Conservation (phyloP, 2,329 filamentous ascomycete species). For the Verticillium nonalfalfae region DNA sequence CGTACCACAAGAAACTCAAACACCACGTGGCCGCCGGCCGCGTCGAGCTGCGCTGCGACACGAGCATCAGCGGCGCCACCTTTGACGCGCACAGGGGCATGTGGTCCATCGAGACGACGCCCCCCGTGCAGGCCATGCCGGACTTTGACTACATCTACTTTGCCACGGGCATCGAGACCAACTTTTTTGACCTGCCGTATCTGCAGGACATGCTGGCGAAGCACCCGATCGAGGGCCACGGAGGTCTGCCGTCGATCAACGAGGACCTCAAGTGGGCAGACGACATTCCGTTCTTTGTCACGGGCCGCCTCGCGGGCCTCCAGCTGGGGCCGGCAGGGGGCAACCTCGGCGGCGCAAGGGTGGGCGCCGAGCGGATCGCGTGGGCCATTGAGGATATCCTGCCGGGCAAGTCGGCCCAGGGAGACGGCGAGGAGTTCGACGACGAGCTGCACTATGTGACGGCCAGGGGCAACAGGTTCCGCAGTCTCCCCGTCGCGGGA, state of each 20-base stretch:
- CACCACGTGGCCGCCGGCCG: slow-evolving; percentile 45
- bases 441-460: slow-evolving; percentile 10
- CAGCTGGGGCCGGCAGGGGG: slow-evolving; percentile 65
- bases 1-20: slow-evolving; percentile 61
- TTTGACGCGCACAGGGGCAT: slow-evolving; percentile 38
- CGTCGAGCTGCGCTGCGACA: slow-evolving; percentile 51
- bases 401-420: slow-evolving; percentile 3
- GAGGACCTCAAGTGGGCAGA: slow-evolving; percentile 71
- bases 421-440: background rate
- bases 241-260: slow-evolving; percentile 66
- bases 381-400: slow-evolving; percentile 62
- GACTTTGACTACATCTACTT: slow-evolving; percentile 66
- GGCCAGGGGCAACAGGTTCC: slow-evolving; percentile 10
- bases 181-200: slow-evolving; percentile 55
- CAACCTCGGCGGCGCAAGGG: slow-evolving; percentile 67
- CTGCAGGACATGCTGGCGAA: slow-evolving; percentile 52
- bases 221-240: slow-evolving; percentile 55
- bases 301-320: slow-evolving; percentile 61
- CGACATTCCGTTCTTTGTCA: slow-evolving; percentile 67
- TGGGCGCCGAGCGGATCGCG: slow-evolving; percentile 66
- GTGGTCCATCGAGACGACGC: slow-evolving; percentile 43
- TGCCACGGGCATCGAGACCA: slow-evolving; percentile 64
- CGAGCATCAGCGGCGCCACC: slow-evolving; percentile 41
- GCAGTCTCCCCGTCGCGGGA: slow-evolving; percentile 2
- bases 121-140: slow-evolving; percentile 45